Evolutionary conservation across 345 rosid species (phyloP).

Genomic region (Alliaria petiolata): DNA sequence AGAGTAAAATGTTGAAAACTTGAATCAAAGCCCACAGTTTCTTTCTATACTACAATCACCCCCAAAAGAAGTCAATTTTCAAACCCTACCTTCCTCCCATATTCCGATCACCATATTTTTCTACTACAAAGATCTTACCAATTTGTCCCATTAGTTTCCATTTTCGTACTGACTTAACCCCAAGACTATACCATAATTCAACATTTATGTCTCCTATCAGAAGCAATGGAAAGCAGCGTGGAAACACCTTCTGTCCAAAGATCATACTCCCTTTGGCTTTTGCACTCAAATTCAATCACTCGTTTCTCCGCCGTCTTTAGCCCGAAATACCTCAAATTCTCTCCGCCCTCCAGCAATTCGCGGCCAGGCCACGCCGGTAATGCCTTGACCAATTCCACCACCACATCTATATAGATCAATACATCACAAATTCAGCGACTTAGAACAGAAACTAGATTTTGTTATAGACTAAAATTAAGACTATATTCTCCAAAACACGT

Average conservation of each 20-base stretch:
- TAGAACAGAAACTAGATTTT: background rate
- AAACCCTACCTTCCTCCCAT: background rate
- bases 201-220: slow-evolving; percentile 43
- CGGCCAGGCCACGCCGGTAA: slow-evolving; percentile 79
- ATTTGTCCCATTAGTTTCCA: background rate
- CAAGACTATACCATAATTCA: slow-evolving; percentile 23
- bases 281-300: slow-evolving; percentile 69
- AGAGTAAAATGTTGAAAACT: background rate
- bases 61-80: background rate
- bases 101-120: background rate
- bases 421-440: background rate
- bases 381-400: slow-evolving; percentile 55
- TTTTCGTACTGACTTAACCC: slow-evolving; percentile 1
- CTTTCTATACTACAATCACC: background rate
- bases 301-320: slow-evolving; percentile 55
- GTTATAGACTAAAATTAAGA: background rate
- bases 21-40: background rate
- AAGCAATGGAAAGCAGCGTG: slow-evolving; percentile 56
- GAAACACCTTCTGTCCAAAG: slow-evolving; percentile 78
- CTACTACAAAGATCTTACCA: background rate
- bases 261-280: slow-evolving; percentile 74
- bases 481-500: background rate
- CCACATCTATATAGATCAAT: slow-evolving; percentile 44
- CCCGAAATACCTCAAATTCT: slow-evolving; percentile 66
- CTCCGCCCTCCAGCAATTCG: slow-evolving; percentile 66